Evolutionary conservation across 495 filamentous ascomycete species (phyloP).

Genomic region (Hapsidospora chrysogenum): DNA sequence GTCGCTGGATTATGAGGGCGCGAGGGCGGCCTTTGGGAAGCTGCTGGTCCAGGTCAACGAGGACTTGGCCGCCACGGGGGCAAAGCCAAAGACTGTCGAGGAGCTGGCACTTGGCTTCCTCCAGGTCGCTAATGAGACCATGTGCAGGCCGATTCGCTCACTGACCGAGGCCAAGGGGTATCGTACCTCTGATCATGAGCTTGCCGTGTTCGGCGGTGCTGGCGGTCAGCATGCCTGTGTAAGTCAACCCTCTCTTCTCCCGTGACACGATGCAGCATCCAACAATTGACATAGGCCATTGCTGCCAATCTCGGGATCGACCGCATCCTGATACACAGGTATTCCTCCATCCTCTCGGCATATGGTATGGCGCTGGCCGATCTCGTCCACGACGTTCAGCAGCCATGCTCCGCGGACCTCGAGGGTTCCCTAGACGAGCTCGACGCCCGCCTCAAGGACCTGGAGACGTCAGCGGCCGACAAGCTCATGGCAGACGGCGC

Average conservation of each 20-base stretch:
- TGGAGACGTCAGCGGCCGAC: constrained; percentile 48
- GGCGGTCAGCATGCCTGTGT: constrained; percentile 94
- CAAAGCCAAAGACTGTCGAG: constrained; percentile 59
- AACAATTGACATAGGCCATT: no score
- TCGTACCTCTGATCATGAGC: constrained; percentile 71
- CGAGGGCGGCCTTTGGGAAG: constrained; percentile 56
- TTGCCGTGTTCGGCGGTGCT: constrained; percentile 86
- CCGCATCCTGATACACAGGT: constrained; percentile 80
- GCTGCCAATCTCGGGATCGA: constrained; percentile 73
- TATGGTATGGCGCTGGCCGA: constrained; percentile 97
- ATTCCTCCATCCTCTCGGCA: constrained; percentile 85
- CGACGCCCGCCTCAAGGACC: constrained; percentile 35
- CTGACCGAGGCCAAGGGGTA: constrained; percentile 91
- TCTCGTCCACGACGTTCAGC: constrained; percentile 82
- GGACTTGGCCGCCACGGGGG: constrained; percentile 22
- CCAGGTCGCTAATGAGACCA: constrained; percentile 86
- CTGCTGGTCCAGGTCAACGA: constrained; percentile 62
- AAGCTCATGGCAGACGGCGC: constrained; percentile 61
- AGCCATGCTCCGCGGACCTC: constrained; percentile 46
- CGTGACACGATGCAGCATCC: no score
- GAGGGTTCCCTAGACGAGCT: constrained; percentile 36
- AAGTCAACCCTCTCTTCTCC: no score
- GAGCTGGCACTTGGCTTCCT: constrained; percentile 85
- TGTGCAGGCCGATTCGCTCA: constrained; percentile 82
- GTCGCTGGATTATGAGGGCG: constrained; percentile 62